Percentiles rank a stretch among this genome's conserved stretches.
Conservation (phyloP, 2,329 filamentous ascomycete species). For the Thermoascus crustaceus region DNA sequence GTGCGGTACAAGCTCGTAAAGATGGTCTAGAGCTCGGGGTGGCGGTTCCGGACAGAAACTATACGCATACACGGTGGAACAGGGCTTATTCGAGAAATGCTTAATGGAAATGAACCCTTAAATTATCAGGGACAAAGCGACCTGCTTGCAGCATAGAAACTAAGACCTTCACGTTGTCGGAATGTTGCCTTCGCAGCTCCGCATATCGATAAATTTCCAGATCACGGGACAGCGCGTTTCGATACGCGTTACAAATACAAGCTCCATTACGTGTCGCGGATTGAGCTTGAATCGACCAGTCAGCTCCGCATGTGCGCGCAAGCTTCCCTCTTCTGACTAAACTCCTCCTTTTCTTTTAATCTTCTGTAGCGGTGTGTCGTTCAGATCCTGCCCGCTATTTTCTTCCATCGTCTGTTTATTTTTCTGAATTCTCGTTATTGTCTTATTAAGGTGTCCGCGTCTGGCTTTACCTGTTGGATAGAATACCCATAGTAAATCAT, state of each 20-base stretch:
- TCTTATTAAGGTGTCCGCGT: too few relatives aligned
- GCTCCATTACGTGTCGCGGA: constrained; percentile 5
- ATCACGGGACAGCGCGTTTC: constrained; percentile 22
- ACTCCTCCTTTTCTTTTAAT: constrained; percentile 2
- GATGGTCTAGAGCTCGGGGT: too few relatives aligned
- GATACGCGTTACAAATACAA: constrained; percentile 11
- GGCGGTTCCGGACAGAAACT: too few relatives aligned
- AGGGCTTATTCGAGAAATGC: too few relatives aligned
- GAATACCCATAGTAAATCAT: constrained; percentile 19
- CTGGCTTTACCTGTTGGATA: too few relatives aligned
- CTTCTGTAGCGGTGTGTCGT: neutral
- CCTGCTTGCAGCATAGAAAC: neutral
- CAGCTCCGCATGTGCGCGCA: neutral
- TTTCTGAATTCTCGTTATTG: neutral
- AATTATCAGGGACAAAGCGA: too few relatives aligned
- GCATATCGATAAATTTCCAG: constrained; percentile 1
- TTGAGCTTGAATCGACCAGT: neutral
- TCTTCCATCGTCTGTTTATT: neutral
- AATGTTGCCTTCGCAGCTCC: neutral
- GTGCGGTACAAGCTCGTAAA: too few relatives aligned
- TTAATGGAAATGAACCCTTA: too few relatives aligned
- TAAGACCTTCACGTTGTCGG: neutral
- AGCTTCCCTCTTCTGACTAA: too few relatives aligned
- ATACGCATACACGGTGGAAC: too few relatives aligned
- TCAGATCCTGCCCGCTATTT: too few relatives aligned